Base-by-base conservation (phyloP, 225 moss, liverwort and hornwort species). In the Climacium dendroides region DNA sequence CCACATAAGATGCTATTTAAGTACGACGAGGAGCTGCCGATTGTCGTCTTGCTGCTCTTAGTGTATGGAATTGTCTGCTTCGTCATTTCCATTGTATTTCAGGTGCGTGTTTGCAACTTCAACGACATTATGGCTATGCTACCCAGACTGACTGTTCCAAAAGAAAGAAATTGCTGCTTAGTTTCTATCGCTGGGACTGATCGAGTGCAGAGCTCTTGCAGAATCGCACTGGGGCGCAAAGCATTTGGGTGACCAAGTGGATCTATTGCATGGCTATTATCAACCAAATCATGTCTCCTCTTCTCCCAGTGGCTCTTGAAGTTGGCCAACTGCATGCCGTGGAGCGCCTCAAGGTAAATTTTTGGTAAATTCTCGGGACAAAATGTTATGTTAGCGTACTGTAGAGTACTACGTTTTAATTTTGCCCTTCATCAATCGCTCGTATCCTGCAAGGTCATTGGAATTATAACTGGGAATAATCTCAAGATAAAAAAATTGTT, bases 271-370 rank as follows among this genome's bases (percentile, higher is more conserved):
- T 95, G 94, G 96, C 97, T 41, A 96, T 95, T 20, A 64, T 96
- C 64, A 97, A 91, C 86, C 97, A 97, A 90, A 96, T 96, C 57
- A 88, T 97, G 30, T 95, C 95, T 74, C 97, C 97, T 64, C 92
- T 97, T 90, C 94, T 97, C 81, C 96, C 97, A 69, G 97, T 97
- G 58, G 96, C 97, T 83, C 97, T 97, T 70, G 97, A 97, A 89
- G 94, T 97, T 83, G 97, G 97, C 74, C 95, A 97, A 88, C 86
- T 97, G 86, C 94, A 97, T 78, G 96, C 97, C 67, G 96, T 96
- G 78, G 93, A 94, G 89, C 97, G 97, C 59, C 90, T 97, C 19
- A 97, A 97, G 96, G 96, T 94, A 86, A 63, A 63, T 39, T 54
- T 54, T 74, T 32, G 53, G 53, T 58, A 41, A 26, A 20, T 45